Conservation (phyloP, 208 protist genomes). For the Crithidia fasciculata region DNA sequence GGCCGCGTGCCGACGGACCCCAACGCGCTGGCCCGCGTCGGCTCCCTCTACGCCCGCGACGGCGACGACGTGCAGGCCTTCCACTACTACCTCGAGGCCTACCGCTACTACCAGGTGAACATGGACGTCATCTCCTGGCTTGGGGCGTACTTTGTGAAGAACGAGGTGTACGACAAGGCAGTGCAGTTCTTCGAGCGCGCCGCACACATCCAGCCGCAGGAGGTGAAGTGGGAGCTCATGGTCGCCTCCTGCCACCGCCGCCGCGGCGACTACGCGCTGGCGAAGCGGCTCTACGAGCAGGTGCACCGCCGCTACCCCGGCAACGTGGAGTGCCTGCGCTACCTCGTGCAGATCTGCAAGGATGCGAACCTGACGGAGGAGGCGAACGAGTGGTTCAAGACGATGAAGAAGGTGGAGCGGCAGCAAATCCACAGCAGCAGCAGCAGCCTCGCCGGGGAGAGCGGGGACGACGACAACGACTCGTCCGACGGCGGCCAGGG, state of each 20-base stretch:
- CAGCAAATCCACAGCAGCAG: conserved; percentile 54
- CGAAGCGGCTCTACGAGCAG: conserved; percentile 93
- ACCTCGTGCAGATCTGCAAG: conserved; percentile 95
- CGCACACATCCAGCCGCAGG: conserved; percentile 94
- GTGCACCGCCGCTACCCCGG: conserved; percentile 93
- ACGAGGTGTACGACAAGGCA: conserved; percentile 97
- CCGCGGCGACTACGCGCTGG: conserved; percentile 90
- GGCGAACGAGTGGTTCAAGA: conserved; percentile 91
- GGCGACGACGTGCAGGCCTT: conserved; percentile 94
- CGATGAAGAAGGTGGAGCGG: conserved; percentile 82
- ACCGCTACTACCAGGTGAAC: conserved; percentile 96
- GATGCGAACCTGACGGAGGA: conserved; percentile 89
- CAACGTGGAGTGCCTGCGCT: conserved; percentile 95
- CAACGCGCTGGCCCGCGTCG: conserved; percentile 92
- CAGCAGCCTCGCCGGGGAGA: conserved; percentile 29
- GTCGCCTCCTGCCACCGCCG: conserved; percentile 95
- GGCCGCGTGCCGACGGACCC: conserved; percentile 94
- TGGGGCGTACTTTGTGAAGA: conserved; percentile 97
- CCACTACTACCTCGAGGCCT: conserved; percentile 96
- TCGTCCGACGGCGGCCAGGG: conserved; percentile 23
- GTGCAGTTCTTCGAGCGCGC: conserved; percentile 97
- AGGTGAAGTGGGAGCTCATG: conserved; percentile 97
- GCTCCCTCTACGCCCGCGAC: conserved; percentile 91
- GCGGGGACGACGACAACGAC: conserved; percentile 30
- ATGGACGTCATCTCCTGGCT: conserved; percentile 98